Conservation (phyloP, 176 grass and related monocot genomes). For the Oryza punctata region DNA sequence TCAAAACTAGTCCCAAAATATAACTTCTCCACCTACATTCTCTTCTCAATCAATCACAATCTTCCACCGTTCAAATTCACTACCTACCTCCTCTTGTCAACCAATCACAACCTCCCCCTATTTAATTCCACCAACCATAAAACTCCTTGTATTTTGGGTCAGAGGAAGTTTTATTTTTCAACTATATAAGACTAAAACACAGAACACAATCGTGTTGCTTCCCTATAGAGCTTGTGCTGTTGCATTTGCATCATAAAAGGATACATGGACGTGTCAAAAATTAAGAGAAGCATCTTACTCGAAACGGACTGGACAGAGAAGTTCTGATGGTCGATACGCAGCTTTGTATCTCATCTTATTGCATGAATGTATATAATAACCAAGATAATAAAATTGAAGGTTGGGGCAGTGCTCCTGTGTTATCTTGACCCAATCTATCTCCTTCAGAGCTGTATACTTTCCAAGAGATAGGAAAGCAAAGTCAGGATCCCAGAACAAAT, state of each 20-base stretch:
- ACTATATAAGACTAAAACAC: background rate
- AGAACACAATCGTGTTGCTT: background rate
- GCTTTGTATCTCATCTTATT: slow-evolving; percentile 99
- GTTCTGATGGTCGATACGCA: slow-evolving; percentile 87
- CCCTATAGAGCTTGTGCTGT: background rate
- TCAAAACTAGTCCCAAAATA: no score
- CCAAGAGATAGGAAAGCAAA: slow-evolving; percentile 89
- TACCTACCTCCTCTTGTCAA: no score
- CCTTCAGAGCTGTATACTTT: slow-evolving; percentile 88
- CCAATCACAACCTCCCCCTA: no score
- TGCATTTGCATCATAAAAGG: slow-evolving; percentile 13
- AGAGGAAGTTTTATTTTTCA: background rate
- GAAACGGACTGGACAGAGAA: slow-evolving; percentile 90
- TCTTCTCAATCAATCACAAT: no score
- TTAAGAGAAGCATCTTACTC: slow-evolving; percentile 51
- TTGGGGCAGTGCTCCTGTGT: slow-evolving; percentile 55
- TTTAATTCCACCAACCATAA: no score
- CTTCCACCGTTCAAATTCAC: no score
- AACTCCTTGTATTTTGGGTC: no score
- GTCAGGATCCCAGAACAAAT: slow-evolving; percentile 99
- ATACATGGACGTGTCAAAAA: background rate
- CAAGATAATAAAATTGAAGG: slow-evolving; percentile 95
- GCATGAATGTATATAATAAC: slow-evolving; percentile 98
- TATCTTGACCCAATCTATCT: slow-evolving; percentile 90
- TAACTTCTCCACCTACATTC: no score